These are phyloP conservation scores for Trebouxia sp. DNA, from an alignment of 139 green algal genomes.

Conservation along the genomic window DNA sequence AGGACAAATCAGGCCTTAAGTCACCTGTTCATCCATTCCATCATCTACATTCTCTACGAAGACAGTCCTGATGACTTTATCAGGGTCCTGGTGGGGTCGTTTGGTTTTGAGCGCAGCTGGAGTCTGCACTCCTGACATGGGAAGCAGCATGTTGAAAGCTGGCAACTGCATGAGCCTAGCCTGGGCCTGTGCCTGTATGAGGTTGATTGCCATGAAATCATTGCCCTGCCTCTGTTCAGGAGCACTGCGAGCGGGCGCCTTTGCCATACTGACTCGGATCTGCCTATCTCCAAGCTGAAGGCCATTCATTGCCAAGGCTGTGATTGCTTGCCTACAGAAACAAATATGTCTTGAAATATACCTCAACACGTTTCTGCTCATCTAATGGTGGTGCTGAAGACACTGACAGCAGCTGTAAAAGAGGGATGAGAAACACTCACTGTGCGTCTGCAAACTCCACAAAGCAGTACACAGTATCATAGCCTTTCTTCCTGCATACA, in stretches of 20 bases:
- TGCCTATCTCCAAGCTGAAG: conserved; percentile 31
- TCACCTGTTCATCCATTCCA: conserved; percentile 27
- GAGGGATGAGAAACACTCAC: conserved; percentile 3
- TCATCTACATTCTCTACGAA: conserved; percentile 31
- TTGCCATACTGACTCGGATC: conserved; percentile 36
- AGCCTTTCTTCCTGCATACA: conserved; percentile 28
- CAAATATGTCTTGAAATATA: neutral
- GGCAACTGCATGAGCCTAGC: conserved; percentile 25
- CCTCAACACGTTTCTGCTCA: neutral
- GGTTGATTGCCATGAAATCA: conserved; percentile 3
- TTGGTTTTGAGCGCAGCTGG: neutral
- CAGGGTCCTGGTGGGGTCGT: conserved; percentile 33
- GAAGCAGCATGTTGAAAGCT: conserved; percentile 30
- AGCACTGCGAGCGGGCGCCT: neutral
- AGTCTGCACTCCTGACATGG: conserved; percentile 12
- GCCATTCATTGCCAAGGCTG: conserved; percentile 36
- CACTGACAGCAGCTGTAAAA: neutral
- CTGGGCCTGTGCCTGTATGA: conserved; percentile 31
- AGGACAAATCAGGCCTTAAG: neutral
- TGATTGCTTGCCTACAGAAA: conserved; percentile 28
- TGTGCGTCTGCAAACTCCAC: conserved; percentile 27
- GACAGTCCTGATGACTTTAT: conserved; percentile 29
- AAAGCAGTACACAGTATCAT: conserved; percentile 35
- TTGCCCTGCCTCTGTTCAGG: neutral
- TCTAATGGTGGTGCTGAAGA: neutral